Percentiles rank a stretch among this genome's conserved stretches.
Evolutionary conservation across 108 stramenopile genomes (phyloP).

Genomic region (Thalassiosira profunda): DNA sequence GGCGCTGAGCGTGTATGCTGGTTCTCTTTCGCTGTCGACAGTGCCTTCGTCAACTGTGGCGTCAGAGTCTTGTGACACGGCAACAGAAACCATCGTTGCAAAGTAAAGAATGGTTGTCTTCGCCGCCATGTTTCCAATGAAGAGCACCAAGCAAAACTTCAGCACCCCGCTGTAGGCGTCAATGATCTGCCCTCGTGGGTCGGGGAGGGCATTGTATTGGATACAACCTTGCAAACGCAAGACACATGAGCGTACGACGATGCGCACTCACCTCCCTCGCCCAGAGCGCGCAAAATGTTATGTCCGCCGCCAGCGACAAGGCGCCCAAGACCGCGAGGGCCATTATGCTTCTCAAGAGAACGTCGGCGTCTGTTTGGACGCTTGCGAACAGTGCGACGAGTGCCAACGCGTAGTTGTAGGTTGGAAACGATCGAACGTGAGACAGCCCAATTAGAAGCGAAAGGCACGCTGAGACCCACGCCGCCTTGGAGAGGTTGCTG

Average conservation of each 20-base stretch:
- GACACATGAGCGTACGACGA: background rate
- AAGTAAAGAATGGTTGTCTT: slow-evolving; percentile 28
- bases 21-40: background rate
- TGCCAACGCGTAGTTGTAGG: slow-evolving; percentile 11
- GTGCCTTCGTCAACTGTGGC: background rate
- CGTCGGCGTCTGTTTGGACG: slow-evolving; percentile 10
- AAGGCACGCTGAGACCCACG: slow-evolving; percentile 22
- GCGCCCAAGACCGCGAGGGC: slow-evolving; percentile 6
- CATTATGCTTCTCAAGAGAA: slow-evolving; percentile 4
- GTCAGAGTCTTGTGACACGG: background rate
- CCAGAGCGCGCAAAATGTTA: slow-evolving; percentile 26
- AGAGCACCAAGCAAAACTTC: slow-evolving; percentile 19
- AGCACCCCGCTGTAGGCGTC: slow-evolving; percentile 13
- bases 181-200: slow-evolving; percentile 3
- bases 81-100: slow-evolving; percentile 15
- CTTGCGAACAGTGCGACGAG: slow-evolving; percentile 20
- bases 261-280: slow-evolving; percentile 13
- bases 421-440: slow-evolving; percentile 21
- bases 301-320: slow-evolving; percentile 20
- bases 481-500: slow-evolving; percentile 12
- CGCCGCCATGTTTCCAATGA: slow-evolving; percentile 20
- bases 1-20: background rate
- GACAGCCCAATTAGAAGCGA: slow-evolving; percentile 14
- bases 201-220: background rate
- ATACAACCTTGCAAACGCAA: too few relatives aligned